phyloP scores from a whole-genome alignment of 139 green algal genomes.

The Microglena sp. region DNA sequence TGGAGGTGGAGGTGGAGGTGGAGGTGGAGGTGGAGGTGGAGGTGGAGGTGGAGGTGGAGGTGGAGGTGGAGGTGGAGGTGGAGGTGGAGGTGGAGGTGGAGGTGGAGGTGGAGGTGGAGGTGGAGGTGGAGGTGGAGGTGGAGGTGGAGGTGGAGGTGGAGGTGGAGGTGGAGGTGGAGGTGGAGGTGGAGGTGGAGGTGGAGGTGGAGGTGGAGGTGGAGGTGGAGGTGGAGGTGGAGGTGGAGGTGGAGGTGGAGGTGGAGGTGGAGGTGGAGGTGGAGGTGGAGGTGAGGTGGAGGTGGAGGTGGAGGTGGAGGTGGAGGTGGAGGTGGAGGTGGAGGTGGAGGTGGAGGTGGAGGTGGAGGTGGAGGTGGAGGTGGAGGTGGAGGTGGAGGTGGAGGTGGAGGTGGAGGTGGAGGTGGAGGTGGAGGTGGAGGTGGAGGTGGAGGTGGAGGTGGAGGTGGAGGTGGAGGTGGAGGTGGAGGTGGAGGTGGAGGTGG shows the following conservation, averaged over 20 bases:
- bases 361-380: no score
- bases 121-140: background rate
- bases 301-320: constrained; percentile 1
- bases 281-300: no score
- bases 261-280: background rate
- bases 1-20: background rate
- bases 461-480: background rate
- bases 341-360: no score
- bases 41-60: constrained; percentile 1
- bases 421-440: background rate
- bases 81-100: background rate
- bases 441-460: background rate
- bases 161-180: background rate
- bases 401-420: background rate
- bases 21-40: constrained; percentile 1
- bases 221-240: background rate
- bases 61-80: background rate
- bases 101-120: background rate
- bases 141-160: background rate
- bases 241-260: background rate
- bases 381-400: no score
- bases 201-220: background rate
- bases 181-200: background rate
- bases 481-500: background rate
- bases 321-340: background rate